Evolutionary conservation across 768 basidiomycete genomes (phyloP).

Genomic region (Suillus paluster): DNA sequence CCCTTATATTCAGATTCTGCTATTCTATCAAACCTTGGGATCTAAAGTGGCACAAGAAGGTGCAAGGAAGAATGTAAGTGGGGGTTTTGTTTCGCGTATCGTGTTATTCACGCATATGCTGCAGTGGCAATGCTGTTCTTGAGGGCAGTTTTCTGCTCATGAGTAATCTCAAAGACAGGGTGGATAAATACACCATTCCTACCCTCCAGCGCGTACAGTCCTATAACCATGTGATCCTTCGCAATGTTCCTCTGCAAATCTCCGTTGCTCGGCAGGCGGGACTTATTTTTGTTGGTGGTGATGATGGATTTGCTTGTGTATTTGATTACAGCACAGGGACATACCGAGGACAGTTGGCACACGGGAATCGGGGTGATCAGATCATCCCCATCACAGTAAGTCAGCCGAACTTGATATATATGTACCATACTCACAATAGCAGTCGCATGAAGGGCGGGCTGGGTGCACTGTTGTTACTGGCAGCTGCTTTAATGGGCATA

Average conservation of each 20-base stretch:
- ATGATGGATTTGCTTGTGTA: too few relatives aligned
- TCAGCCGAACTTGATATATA: too few relatives aligned
- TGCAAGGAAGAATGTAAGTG: slow-evolving; percentile 3
- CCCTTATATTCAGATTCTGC: not conserved
- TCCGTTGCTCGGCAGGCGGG: slow-evolving; percentile 2
- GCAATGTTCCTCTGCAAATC: slow-evolving; percentile 14
- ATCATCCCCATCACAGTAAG: too few relatives aligned
- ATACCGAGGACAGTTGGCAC: too few relatives aligned
- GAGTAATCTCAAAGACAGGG: slow-evolving; percentile 13
- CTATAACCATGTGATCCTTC: slow-evolving; percentile 7
- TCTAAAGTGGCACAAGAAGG: slow-evolving; percentile 6
- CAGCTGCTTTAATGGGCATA: too few relatives aligned
- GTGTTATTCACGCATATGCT: not conserved
- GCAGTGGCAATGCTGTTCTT: slow-evolving; percentile 7
- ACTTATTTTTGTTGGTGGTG: too few relatives aligned
- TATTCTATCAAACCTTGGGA: slow-evolving; percentile 9
- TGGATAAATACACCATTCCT: slow-evolving; percentile 12
- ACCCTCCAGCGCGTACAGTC: not conserved
- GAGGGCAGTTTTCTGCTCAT: slow-evolving; percentile 12
- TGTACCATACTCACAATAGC: too few relatives aligned
- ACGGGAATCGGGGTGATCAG: too few relatives aligned
- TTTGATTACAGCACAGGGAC: too few relatives aligned
- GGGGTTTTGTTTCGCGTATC: not conserved
- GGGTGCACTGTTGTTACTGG: too few relatives aligned
- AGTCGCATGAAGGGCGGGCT: too few relatives aligned